Percentiles rank a stretch among this genome's conserved stretches.
Conservation (phyloP, 2,329 filamentous ascomycete genomes). For the Fusarium cicatricum region DNA sequence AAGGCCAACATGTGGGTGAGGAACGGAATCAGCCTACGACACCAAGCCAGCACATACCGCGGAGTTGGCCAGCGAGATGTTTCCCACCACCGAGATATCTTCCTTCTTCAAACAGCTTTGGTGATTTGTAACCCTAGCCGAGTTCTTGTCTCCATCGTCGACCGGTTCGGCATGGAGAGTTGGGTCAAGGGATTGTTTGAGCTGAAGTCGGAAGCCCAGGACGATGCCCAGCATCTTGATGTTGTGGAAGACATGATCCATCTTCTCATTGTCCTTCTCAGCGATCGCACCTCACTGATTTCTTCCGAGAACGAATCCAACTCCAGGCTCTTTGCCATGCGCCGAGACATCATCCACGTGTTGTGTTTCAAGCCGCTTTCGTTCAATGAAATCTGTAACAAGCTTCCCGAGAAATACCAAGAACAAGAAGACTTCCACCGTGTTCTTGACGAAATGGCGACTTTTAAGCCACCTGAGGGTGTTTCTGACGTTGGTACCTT, state of each 20-base stretch:
- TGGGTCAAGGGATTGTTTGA: conserved; percentile 90
- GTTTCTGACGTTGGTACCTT: conserved; percentile 94
- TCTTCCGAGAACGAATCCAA: conserved; percentile 71
- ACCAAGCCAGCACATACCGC: conserved; percentile 93
- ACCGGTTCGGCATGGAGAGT: conserved; percentile 86
- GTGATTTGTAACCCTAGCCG: conserved; percentile 84
- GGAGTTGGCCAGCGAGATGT: conserved; percentile 90
- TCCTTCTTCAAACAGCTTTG: conserved; percentile 89
- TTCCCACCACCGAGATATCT: conserved; percentile 93
- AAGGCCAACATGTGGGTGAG: conserved; percentile 98
- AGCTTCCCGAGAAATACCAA: conserved; percentile 87
- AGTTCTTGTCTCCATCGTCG: conserved; percentile 87
- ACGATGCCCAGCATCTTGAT: conserved; percentile 88
- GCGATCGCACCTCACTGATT: conserved; percentile 84
- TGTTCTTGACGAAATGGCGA: conserved; percentile 86
- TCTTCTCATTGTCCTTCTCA: conserved; percentile 87
- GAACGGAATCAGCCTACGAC: conserved; percentile 93
- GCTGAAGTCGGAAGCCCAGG: conserved; percentile 75
- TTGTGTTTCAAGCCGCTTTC: conserved; percentile 96
- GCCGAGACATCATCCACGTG: conserved; percentile 90
- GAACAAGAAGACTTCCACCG: conserved; percentile 89
- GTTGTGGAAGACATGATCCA: conserved; percentile 97
- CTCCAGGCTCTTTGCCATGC: conserved; percentile 75
- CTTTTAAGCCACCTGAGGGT: conserved; percentile 89
- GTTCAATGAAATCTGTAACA: conserved; percentile 88